Evolutionary conservation across 805 yeast species (phyloP), one percentile per base, ranked within the genome.

Genomic region (Wickerhamiella shivajii): DNA sequence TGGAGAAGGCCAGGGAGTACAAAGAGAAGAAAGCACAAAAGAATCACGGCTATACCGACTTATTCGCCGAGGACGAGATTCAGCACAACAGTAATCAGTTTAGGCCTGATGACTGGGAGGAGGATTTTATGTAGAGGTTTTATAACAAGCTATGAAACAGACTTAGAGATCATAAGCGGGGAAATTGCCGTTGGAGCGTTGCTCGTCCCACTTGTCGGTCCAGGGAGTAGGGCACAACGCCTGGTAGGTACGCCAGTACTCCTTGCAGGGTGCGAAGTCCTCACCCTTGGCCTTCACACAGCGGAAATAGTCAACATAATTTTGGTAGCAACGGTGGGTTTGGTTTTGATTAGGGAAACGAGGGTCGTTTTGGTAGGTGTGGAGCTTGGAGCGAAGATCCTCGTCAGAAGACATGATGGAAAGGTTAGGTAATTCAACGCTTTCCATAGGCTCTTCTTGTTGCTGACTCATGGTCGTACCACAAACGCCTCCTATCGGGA

Each of bases 271-370:
- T 52, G 85, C 93, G 56, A 90, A 90, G 42, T 85, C 97, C 65
- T 87, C 96, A 56, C 98, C 98, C 67, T 87, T 87, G 47, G 85
- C 83, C 53, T 75, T 78, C 57, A 90, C 73, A 69, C 98, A 90
- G 63, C 84, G 85, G 77, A 79, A 90, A 74, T 87, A 90, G 64
- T 90, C 98, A 53, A 90, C 83, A 67, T 87, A 90, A 50, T 87
- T 71, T 67, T 87, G 96, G 75, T 87, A 92, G 70, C 97, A 90
- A 70, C 87, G 95, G 67, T 78, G 84, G 53, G 96, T 81, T 66
- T 87, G 98, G 74, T 87, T 87, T 62, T 75, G 85, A 69, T 83
- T 74, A 48, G 98, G 97, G 74, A 85, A 85, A 62, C 95, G 77
- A 53, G 93, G 77, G 61, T 80, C 93, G 66, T 78, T 78, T 41